phyloP scores from a whole-genome alignment of 78 protist species.

The Anaeramoeba ignava region DNA sequence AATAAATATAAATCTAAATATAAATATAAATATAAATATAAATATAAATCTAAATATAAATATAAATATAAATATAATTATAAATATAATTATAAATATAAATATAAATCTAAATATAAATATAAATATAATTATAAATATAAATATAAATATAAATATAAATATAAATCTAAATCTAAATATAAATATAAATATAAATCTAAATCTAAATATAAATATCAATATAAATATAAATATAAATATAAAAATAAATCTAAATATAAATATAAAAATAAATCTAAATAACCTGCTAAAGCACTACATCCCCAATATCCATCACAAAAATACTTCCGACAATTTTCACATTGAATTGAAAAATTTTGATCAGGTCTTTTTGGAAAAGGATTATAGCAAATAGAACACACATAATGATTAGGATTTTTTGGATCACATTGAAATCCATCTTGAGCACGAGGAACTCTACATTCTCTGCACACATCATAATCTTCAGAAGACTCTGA shows the following conservation, averaged over 20 bases:
- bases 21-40: constrained; percentile 1
- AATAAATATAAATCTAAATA: background rate
- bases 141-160: no score
- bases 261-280: no score
- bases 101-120: background rate
- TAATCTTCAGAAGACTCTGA: background rate
- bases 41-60: background rate
- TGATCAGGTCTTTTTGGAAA: background rate
- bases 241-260: no score
- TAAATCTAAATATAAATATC: no score
- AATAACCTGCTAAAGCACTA: no score
- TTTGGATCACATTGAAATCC: background rate
- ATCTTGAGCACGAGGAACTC: background rate
- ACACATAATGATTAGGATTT: background rate
- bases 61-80: background rate
- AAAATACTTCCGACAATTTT: background rate
- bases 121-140: background rate
- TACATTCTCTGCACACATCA: background rate
- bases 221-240: no score
- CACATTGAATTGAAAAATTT: background rate
- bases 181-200: no score
- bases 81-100: background rate
- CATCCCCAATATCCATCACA: background rate
- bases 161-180: no score
- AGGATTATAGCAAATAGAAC: background rate